Conservation (phyloP, 805 yeast species). For the Trichomonascus vanleenenianus region DNA sequence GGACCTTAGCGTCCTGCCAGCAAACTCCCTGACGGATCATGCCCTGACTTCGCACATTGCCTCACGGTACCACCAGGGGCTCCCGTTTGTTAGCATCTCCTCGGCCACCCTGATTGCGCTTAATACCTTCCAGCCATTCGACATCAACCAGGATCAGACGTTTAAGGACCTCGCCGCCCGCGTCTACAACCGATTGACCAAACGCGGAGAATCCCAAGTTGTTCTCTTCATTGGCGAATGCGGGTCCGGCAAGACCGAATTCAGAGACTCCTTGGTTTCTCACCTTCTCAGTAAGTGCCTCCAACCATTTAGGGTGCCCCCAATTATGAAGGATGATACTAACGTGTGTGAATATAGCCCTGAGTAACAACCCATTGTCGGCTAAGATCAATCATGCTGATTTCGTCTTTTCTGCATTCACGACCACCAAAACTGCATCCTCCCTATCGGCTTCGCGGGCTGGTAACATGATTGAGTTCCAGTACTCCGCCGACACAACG, state of each 20-base stretch:
- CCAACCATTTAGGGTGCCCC: neutral
- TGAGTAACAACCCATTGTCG: conserved; percentile 31
- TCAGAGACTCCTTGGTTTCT: conserved; percentile 24
- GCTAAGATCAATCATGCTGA: conserved; percentile 28
- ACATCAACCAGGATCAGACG: conserved; percentile 30
- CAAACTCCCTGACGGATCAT: conserved; percentile 30
- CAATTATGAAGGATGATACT: neutral
- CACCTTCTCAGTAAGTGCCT: conserved; percentile 23
- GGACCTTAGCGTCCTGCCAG: conserved; percentile 32
- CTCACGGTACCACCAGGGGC: conserved; percentile 34
- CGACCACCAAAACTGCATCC: conserved; percentile 32
- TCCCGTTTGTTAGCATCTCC: conserved; percentile 33
- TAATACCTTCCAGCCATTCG: conserved; percentile 32
- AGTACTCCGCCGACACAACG: conserved; percentile 37
- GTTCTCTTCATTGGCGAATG: conserved; percentile 34
- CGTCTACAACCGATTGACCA: conserved; percentile 29
- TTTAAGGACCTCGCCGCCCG: conserved; percentile 32
- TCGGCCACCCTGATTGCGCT: conserved; percentile 32
- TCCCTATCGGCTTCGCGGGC: conserved; percentile 39
- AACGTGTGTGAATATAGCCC: conserved; percentile 11
- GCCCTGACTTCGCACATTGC: conserved; percentile 37
- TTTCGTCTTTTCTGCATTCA: conserved; percentile 31
- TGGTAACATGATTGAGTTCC: conserved; percentile 49
- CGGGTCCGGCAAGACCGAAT: conserved; percentile 35
- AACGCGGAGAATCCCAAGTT: conserved; percentile 32